Evolutionary conservation across 352 stramenopile species (phyloP).

Genomic region (Phytophthora parvispora): DNA sequence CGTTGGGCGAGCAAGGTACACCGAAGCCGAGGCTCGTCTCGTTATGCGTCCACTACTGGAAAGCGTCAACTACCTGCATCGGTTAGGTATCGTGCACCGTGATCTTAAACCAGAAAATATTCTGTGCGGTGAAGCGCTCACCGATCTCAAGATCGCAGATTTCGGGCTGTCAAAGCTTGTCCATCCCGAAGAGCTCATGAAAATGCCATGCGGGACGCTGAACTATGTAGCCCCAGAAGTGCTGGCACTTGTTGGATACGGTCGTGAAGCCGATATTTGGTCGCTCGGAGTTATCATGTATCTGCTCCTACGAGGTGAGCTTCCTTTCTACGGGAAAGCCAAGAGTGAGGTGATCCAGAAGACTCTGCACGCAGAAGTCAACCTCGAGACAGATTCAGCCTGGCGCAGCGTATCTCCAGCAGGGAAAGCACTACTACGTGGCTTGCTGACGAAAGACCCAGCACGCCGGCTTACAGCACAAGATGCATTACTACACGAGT

Average conservation of each 20-base stretch:
- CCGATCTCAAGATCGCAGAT: conserved; percentile 93
- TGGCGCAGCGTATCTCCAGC: conserved; percentile 68
- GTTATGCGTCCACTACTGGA: conserved; percentile 92
- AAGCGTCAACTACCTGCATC: conserved; percentile 93
- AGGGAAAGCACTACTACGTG: conserved; percentile 78
- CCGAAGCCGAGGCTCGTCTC: conserved; percentile 88
- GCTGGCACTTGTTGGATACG: conserved; percentile 90
- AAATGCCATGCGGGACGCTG: conserved; percentile 94
- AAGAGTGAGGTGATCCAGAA: conserved; percentile 95
- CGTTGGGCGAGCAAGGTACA: conserved; percentile 88
- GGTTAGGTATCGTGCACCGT: conserved; percentile 92
- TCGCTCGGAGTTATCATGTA: conserved; percentile 95
- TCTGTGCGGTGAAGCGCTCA: conserved; percentile 89
- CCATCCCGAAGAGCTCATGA: conserved; percentile 94
- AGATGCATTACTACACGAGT: conserved; percentile 84
- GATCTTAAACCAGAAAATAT: conserved; percentile 93
- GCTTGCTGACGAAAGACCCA: conserved; percentile 89
- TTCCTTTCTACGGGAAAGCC: conserved; percentile 93
- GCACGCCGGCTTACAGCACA: conserved; percentile 82
- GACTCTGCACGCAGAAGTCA: conserved; percentile 88
- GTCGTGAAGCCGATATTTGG: conserved; percentile 94
- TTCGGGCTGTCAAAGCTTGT: conserved; percentile 96
- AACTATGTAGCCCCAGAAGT: conserved; percentile 97
- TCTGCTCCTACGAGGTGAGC: conserved; percentile 86
- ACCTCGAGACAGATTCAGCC: conserved; percentile 73